phyloP scores from a whole-genome alignment of 1,139 yeast species.

The Protomyces arabidopsidicola region DNA sequence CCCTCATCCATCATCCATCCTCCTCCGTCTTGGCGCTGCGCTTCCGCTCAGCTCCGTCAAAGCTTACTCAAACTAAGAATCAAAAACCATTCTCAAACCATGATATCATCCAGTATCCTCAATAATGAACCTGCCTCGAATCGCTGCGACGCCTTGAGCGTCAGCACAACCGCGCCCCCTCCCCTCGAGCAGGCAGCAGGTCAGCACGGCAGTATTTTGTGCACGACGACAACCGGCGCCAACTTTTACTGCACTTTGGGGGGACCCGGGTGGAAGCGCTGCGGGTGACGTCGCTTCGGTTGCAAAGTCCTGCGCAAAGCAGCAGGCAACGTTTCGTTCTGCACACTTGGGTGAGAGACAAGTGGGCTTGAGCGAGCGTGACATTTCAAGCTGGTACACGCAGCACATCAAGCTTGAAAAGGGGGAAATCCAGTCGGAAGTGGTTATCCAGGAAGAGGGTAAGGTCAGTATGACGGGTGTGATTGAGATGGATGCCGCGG shows the following conservation, averaged over 20 bases:
- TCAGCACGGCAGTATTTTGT: neutral
- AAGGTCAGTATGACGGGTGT: slow-evolving; percentile 14
- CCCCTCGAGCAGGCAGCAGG: neutral
- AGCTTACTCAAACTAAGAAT: neutral
- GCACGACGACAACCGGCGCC: slow-evolving; percentile 16
- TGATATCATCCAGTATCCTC: neutral
- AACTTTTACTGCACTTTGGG: slow-evolving; percentile 7
- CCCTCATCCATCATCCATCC: no score
- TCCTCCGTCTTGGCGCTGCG: no score
- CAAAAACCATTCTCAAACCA: neutral
- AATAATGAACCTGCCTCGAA: neutral
- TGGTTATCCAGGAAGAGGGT: slow-evolving; percentile 22
- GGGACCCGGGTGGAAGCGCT: slow-evolving; percentile 24
- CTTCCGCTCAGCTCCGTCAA: neutral
- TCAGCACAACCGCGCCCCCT: neutral
- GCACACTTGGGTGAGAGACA: slow-evolving; percentile 14
- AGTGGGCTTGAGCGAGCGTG: neutral
- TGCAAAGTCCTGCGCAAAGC: slow-evolving; percentile 19
- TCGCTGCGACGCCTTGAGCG: slow-evolving; percentile 2
- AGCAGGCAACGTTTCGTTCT: slow-evolving; percentile 20
- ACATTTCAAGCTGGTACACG: slow-evolving; percentile 4
- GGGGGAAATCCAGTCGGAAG: slow-evolving; percentile 11
- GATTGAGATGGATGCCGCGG: slow-evolving; percentile 2
- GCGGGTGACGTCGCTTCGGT: slow-evolving; percentile 22
- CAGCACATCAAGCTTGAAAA: neutral